Percentiles rank a stretch among this genome's conserved stretches.
Evolutionary conservation across 2,329 filamentous ascomycete species (phyloP).

Genomic region (Diaporthe helianthi): DNA sequence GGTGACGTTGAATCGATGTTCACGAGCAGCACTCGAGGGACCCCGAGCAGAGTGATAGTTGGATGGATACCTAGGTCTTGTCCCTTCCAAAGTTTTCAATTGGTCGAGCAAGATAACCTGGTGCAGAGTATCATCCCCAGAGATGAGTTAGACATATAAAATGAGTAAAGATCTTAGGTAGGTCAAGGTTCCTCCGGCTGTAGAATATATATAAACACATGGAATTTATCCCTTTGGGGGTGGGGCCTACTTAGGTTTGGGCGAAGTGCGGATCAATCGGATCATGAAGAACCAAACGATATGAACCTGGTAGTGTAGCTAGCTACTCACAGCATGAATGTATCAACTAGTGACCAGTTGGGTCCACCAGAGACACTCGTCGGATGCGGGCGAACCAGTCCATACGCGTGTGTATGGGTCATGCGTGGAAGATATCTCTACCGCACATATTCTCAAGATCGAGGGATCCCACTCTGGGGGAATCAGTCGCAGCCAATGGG

Average conservation of each 20-base stretch:
- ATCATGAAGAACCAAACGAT: background rate
- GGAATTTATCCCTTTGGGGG: background rate
- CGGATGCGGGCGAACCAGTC: background rate
- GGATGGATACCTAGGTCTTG: background rate
- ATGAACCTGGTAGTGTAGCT: too few relatives aligned
- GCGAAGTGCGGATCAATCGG: slow-evolving; percentile 12
- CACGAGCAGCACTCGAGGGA: too few relatives aligned
- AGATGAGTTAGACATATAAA: too few relatives aligned
- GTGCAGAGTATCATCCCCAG: background rate
- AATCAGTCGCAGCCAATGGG: background rate
- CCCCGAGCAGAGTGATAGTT: background rate
- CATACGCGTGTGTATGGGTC: background rate
- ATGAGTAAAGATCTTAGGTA: background rate
- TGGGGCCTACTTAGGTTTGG: background rate
- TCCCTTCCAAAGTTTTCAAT: background rate
- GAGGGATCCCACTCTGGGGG: background rate
- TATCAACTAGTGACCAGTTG: slow-evolving; percentile 10
- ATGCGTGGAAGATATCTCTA: slow-evolving; percentile 25
- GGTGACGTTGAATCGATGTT: background rate
- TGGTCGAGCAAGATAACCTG: background rate
- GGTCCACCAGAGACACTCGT: slow-evolving; percentile 3
- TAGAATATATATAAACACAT: slow-evolving; percentile 1
- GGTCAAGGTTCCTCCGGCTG: background rate
- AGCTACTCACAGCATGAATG: background rate
- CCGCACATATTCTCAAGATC: slow-evolving; percentile 5